phyloP scores from a whole-genome alignment of 2,329 filamentous ascomycete species.

The Dothidotthia symphoricarpi region DNA sequence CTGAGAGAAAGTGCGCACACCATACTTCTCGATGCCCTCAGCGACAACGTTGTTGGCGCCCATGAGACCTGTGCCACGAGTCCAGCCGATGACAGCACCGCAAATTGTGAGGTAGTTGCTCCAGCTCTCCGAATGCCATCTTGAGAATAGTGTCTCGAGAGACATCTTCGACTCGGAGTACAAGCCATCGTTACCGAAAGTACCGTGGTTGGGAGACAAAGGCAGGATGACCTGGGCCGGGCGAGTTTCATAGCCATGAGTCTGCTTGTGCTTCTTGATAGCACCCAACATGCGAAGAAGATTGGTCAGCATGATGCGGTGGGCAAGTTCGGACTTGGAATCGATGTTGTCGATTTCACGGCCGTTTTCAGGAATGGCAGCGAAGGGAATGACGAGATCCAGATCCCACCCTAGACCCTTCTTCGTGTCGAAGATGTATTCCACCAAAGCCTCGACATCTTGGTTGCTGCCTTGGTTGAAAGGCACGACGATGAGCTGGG shows the following conservation, averaged over 20 bases:
- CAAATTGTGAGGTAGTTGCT: conserved; percentile 96
- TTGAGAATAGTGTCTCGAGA: conserved; percentile 95
- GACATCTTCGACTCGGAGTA: conserved; percentile 98
- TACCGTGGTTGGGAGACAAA: conserved; percentile 95
- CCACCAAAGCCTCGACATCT: conserved; percentile 87
- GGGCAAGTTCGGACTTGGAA: conserved; percentile 94
- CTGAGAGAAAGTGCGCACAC: conserved; percentile 97
- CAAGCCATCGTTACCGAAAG: conserved; percentile 94
- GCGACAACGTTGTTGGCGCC: conserved; percentile 96
- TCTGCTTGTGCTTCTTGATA: conserved; percentile 87
- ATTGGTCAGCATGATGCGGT: conserved; percentile 99
- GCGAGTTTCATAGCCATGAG: conserved; percentile 86
- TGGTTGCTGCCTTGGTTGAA: conserved; percentile 99
- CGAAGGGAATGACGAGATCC: conserved; percentile 93
- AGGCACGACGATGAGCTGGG: conserved; percentile 94
- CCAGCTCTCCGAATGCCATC: conserved; percentile 98
- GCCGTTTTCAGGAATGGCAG: conserved; percentile 95
- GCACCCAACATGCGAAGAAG: conserved; percentile 84
- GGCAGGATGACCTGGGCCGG: conserved; percentile 96
- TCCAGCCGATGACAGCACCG: conserved; percentile 98
- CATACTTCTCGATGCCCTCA: conserved; percentile 93
- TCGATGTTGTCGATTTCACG: conserved; percentile 96
- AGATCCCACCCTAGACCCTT: conserved; percentile 97
- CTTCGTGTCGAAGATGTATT: conserved; percentile 97
- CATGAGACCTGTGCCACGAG: conserved; percentile 97